Conservation (phyloP, 352 stramenopile genomes). For the Globisporangium spiculum region DNA sequence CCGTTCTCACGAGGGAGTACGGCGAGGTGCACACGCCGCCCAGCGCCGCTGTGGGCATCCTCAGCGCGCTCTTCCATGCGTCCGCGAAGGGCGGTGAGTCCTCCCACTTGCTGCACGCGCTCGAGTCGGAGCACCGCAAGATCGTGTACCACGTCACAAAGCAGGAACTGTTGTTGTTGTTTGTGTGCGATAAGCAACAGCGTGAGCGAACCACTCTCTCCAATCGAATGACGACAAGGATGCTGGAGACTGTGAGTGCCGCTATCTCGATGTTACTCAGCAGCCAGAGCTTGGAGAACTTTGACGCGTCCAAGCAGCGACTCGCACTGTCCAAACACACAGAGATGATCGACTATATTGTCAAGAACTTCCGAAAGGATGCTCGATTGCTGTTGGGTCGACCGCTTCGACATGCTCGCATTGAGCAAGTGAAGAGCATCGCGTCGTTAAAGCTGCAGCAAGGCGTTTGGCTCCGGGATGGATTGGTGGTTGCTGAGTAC, state of each 20-base stretch:
- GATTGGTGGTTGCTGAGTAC: constrained; percentile 5
- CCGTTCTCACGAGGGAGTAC: constrained; percentile 46
- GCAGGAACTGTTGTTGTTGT: constrained; percentile 32
- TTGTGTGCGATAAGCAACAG: constrained; percentile 22
- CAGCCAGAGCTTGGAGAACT: constrained; percentile 16
- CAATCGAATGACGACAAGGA: constrained; percentile 13
- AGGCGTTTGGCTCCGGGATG: constrained; percentile 2
- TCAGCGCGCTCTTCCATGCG: constrained; percentile 51
- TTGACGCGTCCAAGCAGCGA: constrained; percentile 36
- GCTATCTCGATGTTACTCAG: constrained; percentile 25
- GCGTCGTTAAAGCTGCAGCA: constrained; percentile 9
- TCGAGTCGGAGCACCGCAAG: constrained; percentile 30
- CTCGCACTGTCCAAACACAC: constrained; percentile 29
- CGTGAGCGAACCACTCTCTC: background rate
- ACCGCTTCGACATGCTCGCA: constrained; percentile 12
- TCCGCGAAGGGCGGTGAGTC: constrained; percentile 16
- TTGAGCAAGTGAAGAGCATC: background rate
- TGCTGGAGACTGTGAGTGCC: constrained; percentile 29
- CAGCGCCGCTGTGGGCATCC: constrained; percentile 43
- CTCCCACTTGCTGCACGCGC: constrained; percentile 18
- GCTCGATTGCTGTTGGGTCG: constrained; percentile 27
- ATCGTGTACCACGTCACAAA: constrained; percentile 32
- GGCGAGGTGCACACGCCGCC: constrained; percentile 38
- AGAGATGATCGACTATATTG: constrained; percentile 32
- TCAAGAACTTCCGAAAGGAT: constrained; percentile 22